A percentile compares a stretch with the other conserved stretches of the same genome.
Evolutionary conservation across 345 rosid genomes (phyloP).

Genomic region (Boechera stricta): DNA sequence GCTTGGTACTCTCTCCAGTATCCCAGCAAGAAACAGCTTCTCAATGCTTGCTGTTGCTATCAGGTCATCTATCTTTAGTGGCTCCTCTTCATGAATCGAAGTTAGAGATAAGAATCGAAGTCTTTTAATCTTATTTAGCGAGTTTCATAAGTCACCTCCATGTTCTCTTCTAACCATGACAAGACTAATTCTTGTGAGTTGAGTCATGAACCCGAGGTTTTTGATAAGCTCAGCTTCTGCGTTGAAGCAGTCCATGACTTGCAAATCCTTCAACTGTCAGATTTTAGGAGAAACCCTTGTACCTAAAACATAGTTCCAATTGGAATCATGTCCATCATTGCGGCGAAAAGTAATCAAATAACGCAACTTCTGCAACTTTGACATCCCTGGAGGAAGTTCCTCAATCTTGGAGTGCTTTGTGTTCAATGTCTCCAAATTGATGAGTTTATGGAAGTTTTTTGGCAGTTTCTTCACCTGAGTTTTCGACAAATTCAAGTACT

Average conservation of each 20-base stretch:
- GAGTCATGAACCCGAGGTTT: slow-evolving; percentile 44
- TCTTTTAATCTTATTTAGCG: slow-evolving; percentile 38
- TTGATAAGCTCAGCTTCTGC: slow-evolving; percentile 29
- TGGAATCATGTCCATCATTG: background rate
- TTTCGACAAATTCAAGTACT: slow-evolving; percentile 47
- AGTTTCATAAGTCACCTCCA: slow-evolving; percentile 44
- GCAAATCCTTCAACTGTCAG: slow-evolving; percentile 44
- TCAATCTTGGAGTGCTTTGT: slow-evolving; percentile 33
- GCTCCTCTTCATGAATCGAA: slow-evolving; percentile 24
- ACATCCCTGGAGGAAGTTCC: slow-evolving; percentile 46
- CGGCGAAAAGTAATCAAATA: slow-evolving; percentile 31
- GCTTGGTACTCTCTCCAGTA: slow-evolving; percentile 43
- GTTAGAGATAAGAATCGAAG: slow-evolving; percentile 43
- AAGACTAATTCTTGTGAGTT: slow-evolving; percentile 43
- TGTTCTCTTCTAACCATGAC: slow-evolving; percentile 31
- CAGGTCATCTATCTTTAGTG: slow-evolving; percentile 37
- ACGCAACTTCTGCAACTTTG: slow-evolving; percentile 41
- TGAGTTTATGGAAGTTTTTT: slow-evolving; percentile 42
- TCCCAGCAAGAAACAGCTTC: slow-evolving; percentile 45
- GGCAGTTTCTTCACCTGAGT: slow-evolving; percentile 47
- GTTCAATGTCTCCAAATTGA: slow-evolving; percentile 43
- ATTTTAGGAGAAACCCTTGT: slow-evolving; percentile 24
- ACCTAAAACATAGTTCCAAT: slow-evolving; percentile 38
- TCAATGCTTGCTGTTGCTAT: slow-evolving; percentile 32
- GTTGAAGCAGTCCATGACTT: slow-evolving; percentile 40